Evolutionary conservation across 108 stramenopile species (phyloP), one percentile per base, ranked within the genome.

Genomic region (Chaetoceros muelleri): DNA sequence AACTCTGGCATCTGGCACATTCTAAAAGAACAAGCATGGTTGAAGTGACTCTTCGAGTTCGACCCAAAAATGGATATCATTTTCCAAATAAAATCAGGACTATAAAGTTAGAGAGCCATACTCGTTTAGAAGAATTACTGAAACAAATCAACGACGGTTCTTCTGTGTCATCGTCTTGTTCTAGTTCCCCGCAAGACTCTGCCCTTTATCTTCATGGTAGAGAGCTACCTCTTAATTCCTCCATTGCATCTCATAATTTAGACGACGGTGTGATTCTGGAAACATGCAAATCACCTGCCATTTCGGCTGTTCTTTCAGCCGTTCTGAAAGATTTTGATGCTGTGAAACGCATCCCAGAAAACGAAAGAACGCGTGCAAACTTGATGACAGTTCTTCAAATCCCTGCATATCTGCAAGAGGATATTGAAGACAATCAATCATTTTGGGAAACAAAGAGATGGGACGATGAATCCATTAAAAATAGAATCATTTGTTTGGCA

Each of bases 241-340:
- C 76, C 2, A 49, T 78, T 3, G 76, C 65, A 10, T 71, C 72
- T 51, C 67, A 78, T 65, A 70, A 78, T 49, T 57, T 78, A 30
- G 58, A 71, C 25, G 65, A 71, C 50, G 62, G 61, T 20, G 57
- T 57, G 27, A 71, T 70, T 24, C 34, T 78, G 3, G 76, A 78
- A 53, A 74, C 65, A 30, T 78, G 76, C 22, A 46, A 59, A 18
- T 67, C 58, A 53, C 76, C 76, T 13, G 53, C 46, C 3, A 28
- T 78, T 7, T 58, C 72, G 0, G 56, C 66, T 3, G 69, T 70
- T 16, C 49, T 78, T 18, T 67, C 76, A 17, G 69, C 76, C 10
- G 70, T 70, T 26, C 45, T 78, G 58, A 70, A 67, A 44, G 76
- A 78, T 48, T 56, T 73, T 10, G 65, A 78, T 21, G 24, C 46